These are phyloP conservation scores for Atalantia buxifolia DNA, from an alignment of 345 rosid genomes.

Conservation along the genomic window DNA sequence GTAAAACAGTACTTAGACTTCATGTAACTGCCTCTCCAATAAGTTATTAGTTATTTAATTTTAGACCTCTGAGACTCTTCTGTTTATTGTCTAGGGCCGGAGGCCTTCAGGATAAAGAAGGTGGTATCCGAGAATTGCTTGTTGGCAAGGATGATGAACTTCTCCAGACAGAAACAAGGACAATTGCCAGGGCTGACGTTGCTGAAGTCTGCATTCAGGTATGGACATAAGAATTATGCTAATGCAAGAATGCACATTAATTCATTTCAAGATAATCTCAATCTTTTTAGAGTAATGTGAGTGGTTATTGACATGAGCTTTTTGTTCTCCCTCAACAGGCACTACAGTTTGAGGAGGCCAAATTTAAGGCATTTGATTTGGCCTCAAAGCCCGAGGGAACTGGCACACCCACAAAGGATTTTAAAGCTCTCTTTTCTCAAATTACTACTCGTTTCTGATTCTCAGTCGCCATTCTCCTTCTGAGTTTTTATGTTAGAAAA, in stretches of 20 bases:
- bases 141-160: constrained; percentile 93
- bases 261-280: neutral
- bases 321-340: constrained; percentile 43
- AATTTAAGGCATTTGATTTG: constrained; percentile 82
- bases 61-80: neutral
- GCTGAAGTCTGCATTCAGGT: constrained; percentile 93
- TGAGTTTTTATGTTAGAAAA: neutral
- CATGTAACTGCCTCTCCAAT: too few relatives aligned
- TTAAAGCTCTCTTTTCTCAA: constrained; percentile 73
- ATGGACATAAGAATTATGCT: neutral
- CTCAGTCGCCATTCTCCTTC: neutral
- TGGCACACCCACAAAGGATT: constrained; percentile 85
- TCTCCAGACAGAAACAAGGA: constrained; percentile 78
- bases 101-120: constrained; percentile 88
- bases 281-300: neutral
- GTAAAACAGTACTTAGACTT: too few relatives aligned
- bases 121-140: constrained; percentile 75
- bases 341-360: constrained; percentile 65
- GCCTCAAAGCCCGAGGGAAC: constrained; percentile 87
- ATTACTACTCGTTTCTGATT: constrained; percentile 60
- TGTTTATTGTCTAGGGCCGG: constrained; percentile 66
- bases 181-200: constrained; percentile 76
- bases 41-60: neutral
- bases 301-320: neutral
- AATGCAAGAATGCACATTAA: neutral